Evolutionary conservation across 768 basidiomycete species (phyloP).

Genomic region (Neoboletus subvelutipes): DNA sequence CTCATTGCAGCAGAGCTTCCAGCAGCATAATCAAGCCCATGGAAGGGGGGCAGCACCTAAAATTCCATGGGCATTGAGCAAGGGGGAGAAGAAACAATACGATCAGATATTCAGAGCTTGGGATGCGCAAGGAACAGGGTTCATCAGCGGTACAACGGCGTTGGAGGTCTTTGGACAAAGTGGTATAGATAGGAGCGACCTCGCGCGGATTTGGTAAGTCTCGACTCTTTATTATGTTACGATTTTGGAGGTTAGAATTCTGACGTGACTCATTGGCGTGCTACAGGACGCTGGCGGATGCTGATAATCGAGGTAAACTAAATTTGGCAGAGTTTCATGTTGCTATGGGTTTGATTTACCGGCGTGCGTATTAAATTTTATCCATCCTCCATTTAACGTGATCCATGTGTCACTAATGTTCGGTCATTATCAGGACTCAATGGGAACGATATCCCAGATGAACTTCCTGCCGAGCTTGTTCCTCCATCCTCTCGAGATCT

Average conservation of each 20-base stretch:
- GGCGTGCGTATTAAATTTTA: conserved; percentile 58
- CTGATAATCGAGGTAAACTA: conserved; percentile 91
- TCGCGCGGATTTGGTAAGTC: conserved; percentile 89
- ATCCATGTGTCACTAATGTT: not conserved
- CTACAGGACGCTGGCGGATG: conserved; percentile 85
- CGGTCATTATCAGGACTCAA: conserved; percentile 65
- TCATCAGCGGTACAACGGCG: conserved; percentile 82
- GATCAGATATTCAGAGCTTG: conserved; percentile 97
- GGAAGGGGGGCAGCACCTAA: conserved; percentile 63
- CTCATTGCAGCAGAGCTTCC: conserved; percentile 80
- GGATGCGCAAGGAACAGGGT: conserved; percentile 79
- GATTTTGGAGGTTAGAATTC: not conserved
- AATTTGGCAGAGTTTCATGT: conserved; percentile 97
- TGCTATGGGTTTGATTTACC: conserved; percentile 97
- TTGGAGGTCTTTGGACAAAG: conserved; percentile 93
- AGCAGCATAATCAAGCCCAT: conserved; percentile 79
- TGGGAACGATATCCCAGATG: conserved; percentile 86
- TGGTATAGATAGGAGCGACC: conserved; percentile 83
- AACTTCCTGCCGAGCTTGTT: conserved; percentile 83
- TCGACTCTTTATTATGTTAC: not conserved
- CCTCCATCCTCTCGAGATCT: conserved; percentile 92
- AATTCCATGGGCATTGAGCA: conserved; percentile 83
- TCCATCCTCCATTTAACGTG: not conserved
- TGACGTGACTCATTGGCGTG: not conserved
- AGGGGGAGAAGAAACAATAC: conserved; percentile 94